phyloP scores from a whole-genome alignment of 345 rosid genomes.

The Rhodamnia argentea region DNA sequence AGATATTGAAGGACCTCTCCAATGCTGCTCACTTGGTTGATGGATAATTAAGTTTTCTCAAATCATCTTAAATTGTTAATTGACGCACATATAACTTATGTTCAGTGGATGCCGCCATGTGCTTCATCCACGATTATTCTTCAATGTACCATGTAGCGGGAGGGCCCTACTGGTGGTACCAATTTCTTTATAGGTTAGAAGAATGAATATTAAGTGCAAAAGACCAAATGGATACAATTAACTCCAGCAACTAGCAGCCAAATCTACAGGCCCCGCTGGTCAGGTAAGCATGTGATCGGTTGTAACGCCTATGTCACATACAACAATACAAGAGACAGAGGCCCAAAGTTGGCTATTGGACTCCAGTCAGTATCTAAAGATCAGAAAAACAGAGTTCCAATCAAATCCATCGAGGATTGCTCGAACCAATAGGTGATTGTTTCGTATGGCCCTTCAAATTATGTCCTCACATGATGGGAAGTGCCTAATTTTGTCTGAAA shows the following conservation, averaged over 20 bases:
- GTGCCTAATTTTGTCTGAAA: not conserved
- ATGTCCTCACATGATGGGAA: not conserved
- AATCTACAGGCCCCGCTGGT: not conserved
- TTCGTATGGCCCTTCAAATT: not conserved
- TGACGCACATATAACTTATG: not conserved
- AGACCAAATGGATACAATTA: not conserved
- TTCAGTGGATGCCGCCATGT: not conserved
- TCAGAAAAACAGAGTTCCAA: not conserved
- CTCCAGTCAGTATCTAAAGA: not conserved
- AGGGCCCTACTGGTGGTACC: not conserved
- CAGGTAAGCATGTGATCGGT: not conserved
- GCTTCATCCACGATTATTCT: not conserved
- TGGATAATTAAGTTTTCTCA: not conserved
- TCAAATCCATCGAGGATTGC: not conserved
- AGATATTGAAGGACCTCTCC: not conserved
- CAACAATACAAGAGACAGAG: not conserved
- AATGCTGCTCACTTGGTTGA: not conserved
- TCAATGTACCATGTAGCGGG: not conserved
- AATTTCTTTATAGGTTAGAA: not conserved
- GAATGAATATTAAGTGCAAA: not conserved
- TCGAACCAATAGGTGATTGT: not conserved
- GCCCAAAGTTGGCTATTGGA: not conserved
- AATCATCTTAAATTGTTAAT: not conserved
- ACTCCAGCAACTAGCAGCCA: not conserved
- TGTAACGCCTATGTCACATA: not conserved